Evolutionary conservation across 345 rosid genomes (phyloP), one percentile per base, ranked within the genome.

Genomic region (Dovyalis caffra): DNA sequence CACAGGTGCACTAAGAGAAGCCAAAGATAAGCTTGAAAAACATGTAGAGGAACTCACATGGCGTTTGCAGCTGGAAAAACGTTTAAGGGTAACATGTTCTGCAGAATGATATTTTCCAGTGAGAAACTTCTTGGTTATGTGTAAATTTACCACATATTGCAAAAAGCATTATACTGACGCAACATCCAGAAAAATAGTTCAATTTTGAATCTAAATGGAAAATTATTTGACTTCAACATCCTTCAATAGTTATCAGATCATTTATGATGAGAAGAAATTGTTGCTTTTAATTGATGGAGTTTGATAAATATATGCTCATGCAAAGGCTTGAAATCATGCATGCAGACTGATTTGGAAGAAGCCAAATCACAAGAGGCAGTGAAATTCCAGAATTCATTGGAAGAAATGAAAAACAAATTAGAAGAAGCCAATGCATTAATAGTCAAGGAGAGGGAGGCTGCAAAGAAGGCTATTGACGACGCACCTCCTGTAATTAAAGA

Each of bases 41-140:
- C 84, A 80, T 45, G 84, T 85, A 37, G 88, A 85, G 85, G 88
- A 85, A 37, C 86, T 85, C 49, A 83, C 86, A 6, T 85, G 88
- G 88, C 86, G 88, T 35, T 37, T 85, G 25, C 86, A 83, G 66
- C 66, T 85, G 79, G 88, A 85, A 74, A 85, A 85, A 66, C 88
- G 88, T 51, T 63, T 85, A 45, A 76, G 88, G 83, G 88, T 85
- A 76, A 74, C 34, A 33, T 69, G 3, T 16, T 58, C 23, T 74
- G 37, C 18, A 15, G 65, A 28, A n/a, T 58, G 63, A n/a, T 61
- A 28, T 76, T 73, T 20, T 63, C 49, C 68, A 33, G 20, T 33
- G 32, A 65, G 61, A 43, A 9, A 3, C 38, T 64, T 53, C 34
- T 25, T 35, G 20, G 37, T 33, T 66, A 38, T 66, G 28, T 21